These are phyloP conservation scores for Tricholoma hemisulphureum DNA, from an alignment of 768 basidiomycete genomes.

Conservation along the genomic window DNA sequence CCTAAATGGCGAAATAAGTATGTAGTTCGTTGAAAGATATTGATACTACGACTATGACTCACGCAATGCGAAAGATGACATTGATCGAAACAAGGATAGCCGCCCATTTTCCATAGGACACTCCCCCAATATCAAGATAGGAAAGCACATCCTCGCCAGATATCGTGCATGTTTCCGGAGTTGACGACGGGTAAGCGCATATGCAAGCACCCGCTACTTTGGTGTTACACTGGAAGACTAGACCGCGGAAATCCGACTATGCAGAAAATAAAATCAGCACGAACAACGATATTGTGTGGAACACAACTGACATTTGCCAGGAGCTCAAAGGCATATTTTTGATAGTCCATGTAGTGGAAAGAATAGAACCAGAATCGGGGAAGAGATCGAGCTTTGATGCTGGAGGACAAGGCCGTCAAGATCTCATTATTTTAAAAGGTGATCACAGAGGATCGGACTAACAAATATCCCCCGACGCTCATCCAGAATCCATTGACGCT, in stretches of 20 bases:
- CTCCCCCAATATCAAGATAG: conserved; percentile 43
- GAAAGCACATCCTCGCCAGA: conserved; percentile 49
- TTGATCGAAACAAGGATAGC: conserved; percentile 46
- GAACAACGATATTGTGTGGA: conserved; percentile 8
- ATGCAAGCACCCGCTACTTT: conserved; percentile 34
- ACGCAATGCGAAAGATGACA: conserved; percentile 44
- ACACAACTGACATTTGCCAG: conserved; percentile 32
- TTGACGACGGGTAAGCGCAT: conserved; percentile 52
- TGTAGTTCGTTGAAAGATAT: background rate
- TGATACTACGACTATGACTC: conserved; percentile 23
- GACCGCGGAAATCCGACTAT: conserved; percentile 48
- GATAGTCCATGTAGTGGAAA: conserved; percentile 56
- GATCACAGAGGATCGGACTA: conserved; percentile 10
- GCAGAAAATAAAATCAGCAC: conserved; percentile 24
- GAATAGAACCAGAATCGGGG: conserved; percentile 60
- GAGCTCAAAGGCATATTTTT: conserved; percentile 43
- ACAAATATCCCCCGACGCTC: conserved; percentile 51
- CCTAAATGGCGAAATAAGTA: background rate
- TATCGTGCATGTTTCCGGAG: conserved; percentile 43
- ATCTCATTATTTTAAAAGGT: background rate
- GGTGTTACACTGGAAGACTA: conserved; percentile 42
- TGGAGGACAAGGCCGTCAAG: conserved; percentile 22
- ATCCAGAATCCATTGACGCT: conserved; percentile 58
- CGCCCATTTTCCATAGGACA: conserved; percentile 46
- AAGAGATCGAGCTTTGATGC: conserved; percentile 51